Percentiles rank a stretch among this genome's conserved stretches.
phyloP scores from a whole-genome alignment of 1,284 basidiomycete species.

The Marasmius sp. region DNA sequence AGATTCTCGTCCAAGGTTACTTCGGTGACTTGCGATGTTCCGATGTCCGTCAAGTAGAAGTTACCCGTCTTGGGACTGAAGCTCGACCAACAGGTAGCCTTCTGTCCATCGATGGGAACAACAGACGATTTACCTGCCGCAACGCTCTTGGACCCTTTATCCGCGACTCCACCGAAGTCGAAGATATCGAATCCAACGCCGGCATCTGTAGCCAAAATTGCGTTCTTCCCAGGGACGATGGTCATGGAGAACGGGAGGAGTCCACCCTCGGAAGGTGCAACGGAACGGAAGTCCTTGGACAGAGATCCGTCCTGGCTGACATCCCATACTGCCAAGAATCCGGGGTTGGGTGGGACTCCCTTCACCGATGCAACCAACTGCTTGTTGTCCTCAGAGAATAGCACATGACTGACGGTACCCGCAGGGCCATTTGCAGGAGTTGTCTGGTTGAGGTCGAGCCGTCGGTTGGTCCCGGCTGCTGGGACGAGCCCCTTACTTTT shows the following conservation, averaged over 20 bases:
- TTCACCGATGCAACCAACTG: conserved; percentile 49
- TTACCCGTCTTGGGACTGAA: conserved; percentile 46
- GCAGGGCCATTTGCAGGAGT: conserved; percentile 42
- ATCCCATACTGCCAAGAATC: conserved; percentile 50
- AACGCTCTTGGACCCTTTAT: conserved; percentile 13
- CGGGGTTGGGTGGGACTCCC: conserved; percentile 42
- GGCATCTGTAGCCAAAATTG: conserved; percentile 46
- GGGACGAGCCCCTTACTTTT: conserved; percentile 37
- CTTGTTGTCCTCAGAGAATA: conserved; percentile 43
- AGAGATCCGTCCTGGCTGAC: conserved; percentile 40
- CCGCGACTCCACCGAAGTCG: conserved; percentile 29
- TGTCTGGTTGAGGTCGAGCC: conserved; percentile 44
- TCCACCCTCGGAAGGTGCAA: conserved; percentile 36
- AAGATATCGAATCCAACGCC: conserved; percentile 46
- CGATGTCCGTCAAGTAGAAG: conserved; percentile 50
- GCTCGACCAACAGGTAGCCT: conserved; percentile 49
- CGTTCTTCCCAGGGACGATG: conserved; percentile 44
- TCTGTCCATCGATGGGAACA: conserved; percentile 39
- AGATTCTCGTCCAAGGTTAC: conserved; percentile 45
- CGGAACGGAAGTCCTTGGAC: conserved; percentile 37
- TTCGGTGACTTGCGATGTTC: conserved; percentile 44
- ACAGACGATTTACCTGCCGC: conserved; percentile 28
- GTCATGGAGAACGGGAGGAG: conserved; percentile 49
- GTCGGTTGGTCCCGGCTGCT: conserved; percentile 38
- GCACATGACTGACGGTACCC: conserved; percentile 40